phyloP scores from a whole-genome alignment of 2,329 filamentous ascomycete species.

The Neocucurbitaria cava region DNA sequence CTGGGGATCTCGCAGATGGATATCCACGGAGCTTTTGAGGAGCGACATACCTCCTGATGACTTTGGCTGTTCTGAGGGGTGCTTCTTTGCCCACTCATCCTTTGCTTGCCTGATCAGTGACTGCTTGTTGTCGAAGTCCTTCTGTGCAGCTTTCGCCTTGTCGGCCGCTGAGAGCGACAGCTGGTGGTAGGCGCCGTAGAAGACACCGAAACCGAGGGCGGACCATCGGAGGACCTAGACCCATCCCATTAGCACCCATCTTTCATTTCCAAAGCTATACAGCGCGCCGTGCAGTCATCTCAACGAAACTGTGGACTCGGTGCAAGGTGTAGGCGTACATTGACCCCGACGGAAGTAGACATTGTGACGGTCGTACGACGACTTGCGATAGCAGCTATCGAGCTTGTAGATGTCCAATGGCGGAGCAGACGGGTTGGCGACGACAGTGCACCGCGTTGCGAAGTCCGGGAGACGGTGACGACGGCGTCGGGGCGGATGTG shows the following conservation, averaged over 20 bases:
- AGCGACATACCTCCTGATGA: constrained; percentile 38
- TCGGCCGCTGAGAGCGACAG: constrained; percentile 75
- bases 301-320: neutral
- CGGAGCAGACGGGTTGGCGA: constrained; percentile 26
- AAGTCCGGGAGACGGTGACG: constrained; percentile 23
- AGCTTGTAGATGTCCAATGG: constrained; percentile 41
- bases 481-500: constrained; percentile 31
- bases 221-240: constrained; percentile 93
- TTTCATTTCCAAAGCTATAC: constrained; percentile 10
- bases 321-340: constrained; percentile 52
- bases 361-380: constrained; percentile 42
- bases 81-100: constrained; percentile 86
- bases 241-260: constrained; percentile 31
- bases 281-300: neutral
- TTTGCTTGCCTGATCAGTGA: constrained; percentile 92
- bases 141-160: constrained; percentile 73
- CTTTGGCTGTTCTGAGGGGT: constrained; percentile 46
- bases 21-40: neutral
- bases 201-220: constrained; percentile 86
- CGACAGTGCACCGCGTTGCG: constrained; percentile 19
- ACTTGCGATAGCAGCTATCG: constrained; percentile 23
- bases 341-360: constrained; percentile 59
- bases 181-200: constrained; percentile 97
- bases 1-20: neutral
- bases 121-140: constrained; percentile 90